Base-by-base conservation (phyloP, 1,284 basidiomycete species). In the Retiboletus flavoniger region DNA sequence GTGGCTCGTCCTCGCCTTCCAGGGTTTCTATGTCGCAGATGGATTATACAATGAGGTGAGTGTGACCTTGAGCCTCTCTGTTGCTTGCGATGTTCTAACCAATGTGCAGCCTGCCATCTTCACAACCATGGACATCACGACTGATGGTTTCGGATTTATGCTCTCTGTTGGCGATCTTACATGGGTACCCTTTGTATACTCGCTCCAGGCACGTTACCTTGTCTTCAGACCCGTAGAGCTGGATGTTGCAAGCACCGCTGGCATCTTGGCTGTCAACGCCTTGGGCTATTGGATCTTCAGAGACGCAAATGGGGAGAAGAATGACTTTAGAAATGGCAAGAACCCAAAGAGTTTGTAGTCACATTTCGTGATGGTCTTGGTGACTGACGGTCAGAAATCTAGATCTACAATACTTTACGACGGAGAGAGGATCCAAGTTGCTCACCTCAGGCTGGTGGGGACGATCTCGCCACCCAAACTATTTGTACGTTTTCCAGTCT, bases 91-190 rank as follows among this genome's bases (percentile, higher is more conserved):
- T 26, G n/a, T 47, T 24, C 48, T 39, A 6, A 51, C 4, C 29
- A 29, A 16, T 31, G 1, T 40, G 5, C 53, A 89, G 87, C 83
- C 87, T 4, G 88, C 91, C 10, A 85, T 99, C 65, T 82, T 99
- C 58, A 95, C 92, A 9, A 95, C 92, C 17, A 98, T 99, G 94
- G 96, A 99, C 70, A 97, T 99, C 68, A 96, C 89, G 8, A 93
- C 93, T 28, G 97, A 99, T 64, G 96, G 96, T 5, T 98, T 99
- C 64, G 97, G 97, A 7, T 98, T 96, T 81, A 99, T 99, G 97
- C 87, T 99, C 31, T 77, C 93, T 3, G 85, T 97, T 47, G 97
- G 96, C 44, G 95, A 99, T 71, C 82, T 98, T 24, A 77, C 87
- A 17, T 98, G 94, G 91, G 91, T 99, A 9, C 97, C 97, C 6